These are phyloP conservation scores for Lichenothelia convexa DNA, from an alignment of 495 filamentous ascomycete species.

Conservation along the genomic window DNA sequence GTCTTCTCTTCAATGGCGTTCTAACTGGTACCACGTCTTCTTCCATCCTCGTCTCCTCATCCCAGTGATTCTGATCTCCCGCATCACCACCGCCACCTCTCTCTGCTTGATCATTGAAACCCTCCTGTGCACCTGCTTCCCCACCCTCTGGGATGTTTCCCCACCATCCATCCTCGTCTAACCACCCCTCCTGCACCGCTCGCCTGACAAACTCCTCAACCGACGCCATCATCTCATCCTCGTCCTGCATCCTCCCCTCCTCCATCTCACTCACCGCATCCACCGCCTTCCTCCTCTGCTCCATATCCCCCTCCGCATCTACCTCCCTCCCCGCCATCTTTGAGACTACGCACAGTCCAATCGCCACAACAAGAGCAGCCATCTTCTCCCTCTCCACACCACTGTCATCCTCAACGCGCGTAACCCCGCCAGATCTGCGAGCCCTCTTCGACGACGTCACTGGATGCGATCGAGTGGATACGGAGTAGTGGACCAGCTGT, in stretches of 20 bases:
- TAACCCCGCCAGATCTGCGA: no score
- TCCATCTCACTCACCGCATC: constrained; percentile 3
- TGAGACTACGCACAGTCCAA: constrained; percentile 39
- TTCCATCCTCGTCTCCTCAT: constrained; percentile 10
- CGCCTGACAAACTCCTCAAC: constrained; percentile 13
- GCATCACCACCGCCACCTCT: constrained; percentile 16
- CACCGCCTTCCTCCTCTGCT: constrained; percentile 24
- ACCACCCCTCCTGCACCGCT: constrained; percentile 16
- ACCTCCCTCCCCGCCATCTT: not conserved
- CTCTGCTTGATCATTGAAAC: constrained; percentile 21
- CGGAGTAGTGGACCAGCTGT: constrained; percentile 5
- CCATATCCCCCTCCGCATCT: not conserved
- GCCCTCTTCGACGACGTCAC: no score
- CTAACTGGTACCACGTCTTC: constrained; percentile 9
- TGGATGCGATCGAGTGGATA: constrained; percentile 5
- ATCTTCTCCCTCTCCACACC: constrained; percentile 18
- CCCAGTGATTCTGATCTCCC: constrained; percentile 19
- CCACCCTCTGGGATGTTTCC: constrained; percentile 10
- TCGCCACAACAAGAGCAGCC: constrained; percentile 40
- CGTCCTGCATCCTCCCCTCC: not conserved
- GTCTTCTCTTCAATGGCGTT: constrained; percentile 12
- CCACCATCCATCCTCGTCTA: constrained; percentile 20
- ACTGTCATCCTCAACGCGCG: no score
- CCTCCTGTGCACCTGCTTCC: not conserved
- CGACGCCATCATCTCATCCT: constrained; percentile 5